A percentile compares a stretch with the other conserved stretches of the same genome.
phyloP scores from a whole-genome alignment of 805 yeast species.

The Priceomyces medius region DNA sequence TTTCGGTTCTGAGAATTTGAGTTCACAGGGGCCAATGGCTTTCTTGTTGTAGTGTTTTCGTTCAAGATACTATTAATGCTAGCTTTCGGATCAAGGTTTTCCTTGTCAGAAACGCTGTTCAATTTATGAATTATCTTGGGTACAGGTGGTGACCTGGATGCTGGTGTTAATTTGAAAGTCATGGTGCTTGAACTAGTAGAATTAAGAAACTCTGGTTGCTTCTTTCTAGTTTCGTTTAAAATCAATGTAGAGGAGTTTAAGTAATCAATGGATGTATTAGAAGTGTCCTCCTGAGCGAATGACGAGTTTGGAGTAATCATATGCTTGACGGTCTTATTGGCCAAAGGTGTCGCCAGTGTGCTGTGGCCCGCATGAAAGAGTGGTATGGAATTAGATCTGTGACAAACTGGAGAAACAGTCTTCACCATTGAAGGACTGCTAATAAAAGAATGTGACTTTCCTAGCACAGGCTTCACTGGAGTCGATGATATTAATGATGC shows the following conservation, averaged over 20 bases:
- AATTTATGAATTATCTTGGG: conserved; percentile 5
- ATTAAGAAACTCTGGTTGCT: conserved; percentile 33
- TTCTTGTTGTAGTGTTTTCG: conserved; percentile 16
- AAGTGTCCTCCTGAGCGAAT: conserved; percentile 9
- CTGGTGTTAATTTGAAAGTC: conserved; percentile 36
- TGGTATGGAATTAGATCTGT: conserved; percentile 16
- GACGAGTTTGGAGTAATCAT: conserved; percentile 10
- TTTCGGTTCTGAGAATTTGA: conserved; percentile 5
- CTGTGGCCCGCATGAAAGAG: conserved; percentile 1
- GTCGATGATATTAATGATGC: conserved; percentile 21
- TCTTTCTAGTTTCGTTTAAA: conserved; percentile 28
- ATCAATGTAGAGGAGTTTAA: conserved; percentile 17
- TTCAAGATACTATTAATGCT: conserved; percentile 20
- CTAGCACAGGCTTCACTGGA: conserved; percentile 20
- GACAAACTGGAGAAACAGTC: conserved; percentile 17
- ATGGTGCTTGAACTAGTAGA: conserved; percentile 28
- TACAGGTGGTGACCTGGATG: conserved; percentile 14
- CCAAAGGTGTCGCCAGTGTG: conserved; percentile 7
- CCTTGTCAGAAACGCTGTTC: conserved; percentile 13
- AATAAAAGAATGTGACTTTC: conserved; percentile 23
- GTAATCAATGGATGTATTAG: conserved; percentile 19
- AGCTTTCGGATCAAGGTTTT: conserved; percentile 13
- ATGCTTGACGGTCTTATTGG: conserved; percentile 5
- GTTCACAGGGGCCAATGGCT: conserved; percentile 26
- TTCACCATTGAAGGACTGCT: conserved; percentile 14